A percentile compares a stretch with the other conserved stretches of the same genome.
Conservation (phyloP, 257 asterid genomes). For the Asclepias syriaca region DNA sequence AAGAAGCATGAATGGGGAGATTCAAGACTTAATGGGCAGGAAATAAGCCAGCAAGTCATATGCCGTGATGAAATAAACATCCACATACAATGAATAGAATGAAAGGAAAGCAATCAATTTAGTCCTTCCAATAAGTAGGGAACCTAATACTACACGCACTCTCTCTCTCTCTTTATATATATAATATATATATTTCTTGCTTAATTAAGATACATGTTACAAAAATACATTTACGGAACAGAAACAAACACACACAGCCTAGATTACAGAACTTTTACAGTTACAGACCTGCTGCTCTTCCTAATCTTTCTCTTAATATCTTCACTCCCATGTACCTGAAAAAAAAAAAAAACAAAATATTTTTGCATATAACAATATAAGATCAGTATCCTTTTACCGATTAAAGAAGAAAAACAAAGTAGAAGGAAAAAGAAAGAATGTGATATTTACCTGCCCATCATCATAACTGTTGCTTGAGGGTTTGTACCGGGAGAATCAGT, state of each 20-base stretch:
- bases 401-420: neutral
- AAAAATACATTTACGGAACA: neutral
- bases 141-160: neutral
- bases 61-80: neutral
- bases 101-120: slow-evolving; percentile 9
- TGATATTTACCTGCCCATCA: slow-evolving; percentile 78
- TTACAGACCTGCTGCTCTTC: slow-evolving; percentile 46
- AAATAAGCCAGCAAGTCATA: neutral
- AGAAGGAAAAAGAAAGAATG: neutral
- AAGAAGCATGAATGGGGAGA: slow-evolving; percentile 1
- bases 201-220: neutral
- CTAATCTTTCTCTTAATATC: slow-evolving; percentile 69
- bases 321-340: slow-evolving; percentile 95
- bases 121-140: slow-evolving; percentile 5
- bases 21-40: neutral
- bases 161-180: neutral
- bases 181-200: neutral
- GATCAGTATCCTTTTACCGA: neutral
- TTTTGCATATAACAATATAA: neutral
- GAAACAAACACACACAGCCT: neutral
- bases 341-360: no score
- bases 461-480: slow-evolving; percentile 96
- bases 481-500: slow-evolving; percentile 86
- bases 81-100: slow-evolving; percentile 19
- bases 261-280: neutral